phyloP scores from a whole-genome alignment of 768 basidiomycete species.

The Cystobasidium tubakii region DNA sequence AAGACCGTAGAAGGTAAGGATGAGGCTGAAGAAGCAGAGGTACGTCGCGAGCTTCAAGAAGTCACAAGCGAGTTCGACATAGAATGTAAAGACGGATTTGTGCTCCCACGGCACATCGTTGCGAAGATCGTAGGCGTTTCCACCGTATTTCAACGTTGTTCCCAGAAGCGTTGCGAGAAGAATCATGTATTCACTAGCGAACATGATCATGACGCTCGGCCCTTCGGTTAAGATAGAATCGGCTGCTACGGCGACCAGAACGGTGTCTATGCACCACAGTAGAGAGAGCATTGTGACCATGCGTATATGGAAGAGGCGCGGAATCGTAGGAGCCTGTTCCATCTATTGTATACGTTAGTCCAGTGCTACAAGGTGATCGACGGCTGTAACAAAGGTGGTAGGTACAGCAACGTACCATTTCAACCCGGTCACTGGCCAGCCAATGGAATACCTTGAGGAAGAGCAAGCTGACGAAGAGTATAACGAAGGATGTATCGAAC shows the following conservation, averaged over 20 bases:
- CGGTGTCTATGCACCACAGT: conserved; percentile 67
- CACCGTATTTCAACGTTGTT: conserved; percentile 70
- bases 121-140: conserved; percentile 74
- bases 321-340: conserved; percentile 91
- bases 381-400: background rate
- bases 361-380: conserved; percentile 20
- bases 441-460: conserved; percentile 98
- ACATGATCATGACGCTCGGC: conserved; percentile 85
- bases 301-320: conserved; percentile 76
- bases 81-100: conserved; percentile 95
- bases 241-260: conserved; percentile 72
- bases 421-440: conserved; percentile 88
- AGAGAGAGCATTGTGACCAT: conserved; percentile 67
- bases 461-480: conserved; percentile 89
- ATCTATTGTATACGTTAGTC: conserved; percentile 58
- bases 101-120: conserved; percentile 92
- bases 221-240: conserved; percentile 73
- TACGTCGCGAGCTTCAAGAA: conserved; percentile 90
- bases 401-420: conserved; percentile 68
- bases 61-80: conserved; percentile 90
- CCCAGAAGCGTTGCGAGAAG: conserved; percentile 73
- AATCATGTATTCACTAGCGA: conserved; percentile 88
- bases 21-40: conserved; percentile 84
- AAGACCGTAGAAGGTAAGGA: conserved; percentile 87
- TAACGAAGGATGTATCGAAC: conserved; percentile 81